A percentile compares a stretch with the other conserved stretches of the same genome.
Evolutionary conservation across 768 basidiomycete genomes (phyloP).

Genomic region (Lactifluus rugatus): DNA sequence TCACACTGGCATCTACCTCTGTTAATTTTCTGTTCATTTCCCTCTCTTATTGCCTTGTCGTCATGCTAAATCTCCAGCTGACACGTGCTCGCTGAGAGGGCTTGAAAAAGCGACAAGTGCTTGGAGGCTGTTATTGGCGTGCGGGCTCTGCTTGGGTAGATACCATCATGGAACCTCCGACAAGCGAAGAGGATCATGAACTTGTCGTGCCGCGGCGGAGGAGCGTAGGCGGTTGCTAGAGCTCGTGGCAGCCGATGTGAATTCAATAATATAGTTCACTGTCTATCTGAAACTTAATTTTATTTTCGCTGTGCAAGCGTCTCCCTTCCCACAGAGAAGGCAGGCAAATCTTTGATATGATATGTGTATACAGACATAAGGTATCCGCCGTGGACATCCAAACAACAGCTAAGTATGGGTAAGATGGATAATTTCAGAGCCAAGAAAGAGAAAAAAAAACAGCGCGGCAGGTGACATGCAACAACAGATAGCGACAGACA

Average conservation of each 20-base stretch:
- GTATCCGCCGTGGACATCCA: conserved; percentile 17
- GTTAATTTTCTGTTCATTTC: too few relatives aligned
- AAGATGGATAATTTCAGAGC: conserved; percentile 17
- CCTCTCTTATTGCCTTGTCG: too few relatives aligned
- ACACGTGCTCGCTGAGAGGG: too few relatives aligned
- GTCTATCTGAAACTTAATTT: neutral
- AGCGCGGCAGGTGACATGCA: conserved; percentile 9
- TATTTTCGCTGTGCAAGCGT: neutral
- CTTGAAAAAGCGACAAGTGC: too few relatives aligned
- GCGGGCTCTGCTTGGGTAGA: too few relatives aligned
- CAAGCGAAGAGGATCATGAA: conserved; percentile 14
- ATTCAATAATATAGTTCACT: neutral
- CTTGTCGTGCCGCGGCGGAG: conserved; percentile 9
- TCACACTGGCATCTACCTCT: too few relatives aligned
- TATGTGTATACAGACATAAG: conserved; percentile 17
- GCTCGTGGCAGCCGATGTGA: neutral
- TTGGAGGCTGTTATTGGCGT: conserved; percentile 68
- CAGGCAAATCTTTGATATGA: neutral
- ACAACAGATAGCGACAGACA: conserved; percentile 18
- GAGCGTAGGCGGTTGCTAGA: conserved; percentile 15
- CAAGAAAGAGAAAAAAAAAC: conserved; percentile 12
- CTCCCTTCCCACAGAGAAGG: neutral
- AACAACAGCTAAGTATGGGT: conserved; percentile 19
- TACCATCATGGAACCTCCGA: conserved; percentile 30
- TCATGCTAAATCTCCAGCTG: too few relatives aligned